Conservation (phyloP, 2,329 filamentous ascomycete species). For the Trichophyton mentagrophytes region DNA sequence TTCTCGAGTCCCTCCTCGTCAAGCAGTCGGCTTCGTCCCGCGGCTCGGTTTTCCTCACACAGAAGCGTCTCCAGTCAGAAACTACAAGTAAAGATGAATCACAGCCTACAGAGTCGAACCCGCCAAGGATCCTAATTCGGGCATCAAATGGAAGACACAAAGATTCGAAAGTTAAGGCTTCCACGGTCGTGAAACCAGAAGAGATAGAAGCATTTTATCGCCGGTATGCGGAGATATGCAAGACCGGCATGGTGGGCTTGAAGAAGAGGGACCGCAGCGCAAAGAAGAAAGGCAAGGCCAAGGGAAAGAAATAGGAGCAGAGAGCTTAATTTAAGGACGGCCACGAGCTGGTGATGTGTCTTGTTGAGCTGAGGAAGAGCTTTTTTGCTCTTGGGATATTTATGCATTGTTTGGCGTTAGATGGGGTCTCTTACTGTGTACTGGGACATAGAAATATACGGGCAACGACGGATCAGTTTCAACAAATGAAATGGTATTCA, state of each 20-base stretch:
- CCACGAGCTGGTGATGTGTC: background rate
- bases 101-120: slow-evolving; percentile 33
- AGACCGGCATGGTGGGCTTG: slow-evolving; percentile 71
- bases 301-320: slow-evolving; percentile 47
- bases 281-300: slow-evolving; percentile 65
- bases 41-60: slow-evolving; percentile 34
- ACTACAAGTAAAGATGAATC: slow-evolving; percentile 39
- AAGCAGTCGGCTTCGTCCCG: slow-evolving; percentile 28
- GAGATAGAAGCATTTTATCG: slow-evolving; percentile 69
- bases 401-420: slow-evolving; percentile 10
- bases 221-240: slow-evolving; percentile 82
- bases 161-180: slow-evolving; percentile 59
- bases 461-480: background rate
- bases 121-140: slow-evolving; percentile 64
- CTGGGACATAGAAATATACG: background rate
- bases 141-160: slow-evolving; percentile 66
- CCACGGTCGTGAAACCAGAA: slow-evolving; percentile 66
- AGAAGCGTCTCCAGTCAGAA: slow-evolving; percentile 26
- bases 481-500: background rate
- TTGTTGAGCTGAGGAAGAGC: background rate
- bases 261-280: slow-evolving; percentile 91
- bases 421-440: background rate
- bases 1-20: slow-evolving; percentile 28
- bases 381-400: background rate
- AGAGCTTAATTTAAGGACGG: background rate